These are phyloP conservation scores for Russula olivacea DNA, from an alignment of 768 basidiomycete genomes.

Conservation along the genomic window DNA sequence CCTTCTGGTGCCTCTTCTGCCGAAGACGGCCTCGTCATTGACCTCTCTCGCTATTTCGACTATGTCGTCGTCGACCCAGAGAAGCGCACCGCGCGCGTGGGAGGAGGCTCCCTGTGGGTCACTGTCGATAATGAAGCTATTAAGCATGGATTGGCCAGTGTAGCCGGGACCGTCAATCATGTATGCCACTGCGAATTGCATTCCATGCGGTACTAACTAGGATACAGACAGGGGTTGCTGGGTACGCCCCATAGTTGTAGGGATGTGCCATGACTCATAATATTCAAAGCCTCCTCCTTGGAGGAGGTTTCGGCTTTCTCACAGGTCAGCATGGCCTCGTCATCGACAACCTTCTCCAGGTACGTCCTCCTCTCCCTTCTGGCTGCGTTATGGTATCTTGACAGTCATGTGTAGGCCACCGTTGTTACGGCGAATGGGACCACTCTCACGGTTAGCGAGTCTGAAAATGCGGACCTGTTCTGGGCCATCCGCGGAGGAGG, in stretches of 20 bases:
- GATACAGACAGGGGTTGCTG: constrained; percentile 45
- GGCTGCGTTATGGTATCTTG: constrained; percentile 17
- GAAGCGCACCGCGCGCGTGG: constrained; percentile 38
- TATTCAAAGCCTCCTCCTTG: constrained; percentile 39
- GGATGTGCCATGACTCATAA: background rate
- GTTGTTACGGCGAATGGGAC: constrained; percentile 43
- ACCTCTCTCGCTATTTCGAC: constrained; percentile 41
- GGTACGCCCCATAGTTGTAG: constrained; percentile 31
- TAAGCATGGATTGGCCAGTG: constrained; percentile 42
- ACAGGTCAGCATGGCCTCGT: constrained; percentile 38
- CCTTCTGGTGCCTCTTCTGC: constrained; percentile 40
- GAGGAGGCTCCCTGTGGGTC: constrained; percentile 44
- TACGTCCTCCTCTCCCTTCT: constrained; percentile 19
- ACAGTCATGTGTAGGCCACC: constrained; percentile 33
- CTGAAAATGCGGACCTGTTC: constrained; percentile 40
- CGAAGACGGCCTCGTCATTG: constrained; percentile 46
- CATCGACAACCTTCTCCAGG: constrained; percentile 43
- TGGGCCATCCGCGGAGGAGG: constrained; percentile 50
- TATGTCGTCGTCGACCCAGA: constrained; percentile 37
- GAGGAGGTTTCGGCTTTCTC: constrained; percentile 53
- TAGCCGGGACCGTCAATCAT: constrained; percentile 46
- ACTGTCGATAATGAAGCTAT: constrained; percentile 42
- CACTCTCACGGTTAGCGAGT: constrained; percentile 31
- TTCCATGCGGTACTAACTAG: background rate
- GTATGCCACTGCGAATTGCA: constrained; percentile 30